Evolutionary conservation across 768 basidiomycete genomes (phyloP), one percentile per base, ranked within the genome.

Genomic region (Calocybe cyanea): DNA sequence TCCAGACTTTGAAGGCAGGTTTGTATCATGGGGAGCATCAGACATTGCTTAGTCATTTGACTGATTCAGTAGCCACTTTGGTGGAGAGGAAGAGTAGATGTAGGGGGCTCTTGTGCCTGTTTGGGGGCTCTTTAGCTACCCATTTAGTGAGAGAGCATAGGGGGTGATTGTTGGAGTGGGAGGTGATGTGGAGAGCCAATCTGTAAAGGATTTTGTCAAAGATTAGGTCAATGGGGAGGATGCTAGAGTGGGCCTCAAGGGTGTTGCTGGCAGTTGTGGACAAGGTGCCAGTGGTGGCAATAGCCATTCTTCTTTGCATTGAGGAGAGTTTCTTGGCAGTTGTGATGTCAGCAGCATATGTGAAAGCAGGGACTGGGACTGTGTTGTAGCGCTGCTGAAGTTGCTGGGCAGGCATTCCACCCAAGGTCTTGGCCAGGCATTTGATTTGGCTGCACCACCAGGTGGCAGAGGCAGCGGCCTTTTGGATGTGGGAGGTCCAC

Each of bases 361-460:
- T 40, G 32, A 48, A 48, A 10, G 40, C 21, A 24, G 46, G 46
- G n/a, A 48, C 24, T 24, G 43, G 23, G 17, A 49, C 43, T 5
- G 19, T 49, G 25, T 45, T 49, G 25, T 49, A 49, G 1, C 44
- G 30, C 24, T 45, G 48, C 10, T 17, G 1, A 21, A 49, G 28
- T 15, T 35, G 48, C 32, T 7, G 6, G 11, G 8, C 21, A 4
- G 31, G 7, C 4, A 47, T 38, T 11, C 37, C 37, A 18, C 37
- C 17, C 4, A 7, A 11, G 9, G 3, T 18, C 20, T 38, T 38
- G 15, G 37, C 34, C 4, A 46, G 45, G n/a, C 45, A n/a, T n/a
- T n/a, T n/a, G n/a, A n/a, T n/a, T n/a, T 48, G 41, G 7, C 15
- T 14, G 21, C 35, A 19, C 41, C 47, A 48, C 41, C 36, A 43